phyloP scores from a whole-genome alignment of 2,329 filamentous ascomycete genomes.

The Zarea fungicola region DNA sequence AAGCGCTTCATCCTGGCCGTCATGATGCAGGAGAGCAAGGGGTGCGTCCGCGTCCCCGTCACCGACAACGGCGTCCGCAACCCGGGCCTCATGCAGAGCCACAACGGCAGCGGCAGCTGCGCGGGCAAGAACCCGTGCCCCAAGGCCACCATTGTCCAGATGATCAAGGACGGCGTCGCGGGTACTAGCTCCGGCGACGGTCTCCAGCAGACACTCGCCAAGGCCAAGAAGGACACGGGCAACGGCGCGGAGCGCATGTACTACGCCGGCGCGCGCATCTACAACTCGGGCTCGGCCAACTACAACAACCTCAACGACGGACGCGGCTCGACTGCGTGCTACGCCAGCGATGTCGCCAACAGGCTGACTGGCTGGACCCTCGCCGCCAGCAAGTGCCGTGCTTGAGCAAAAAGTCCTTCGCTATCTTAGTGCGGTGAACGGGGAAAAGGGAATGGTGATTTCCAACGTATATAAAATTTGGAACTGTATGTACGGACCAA shows the following conservation, averaged over 20 bases:
- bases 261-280: not conserved
- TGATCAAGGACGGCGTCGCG: not conserved
- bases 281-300: slow-evolving; percentile 2
- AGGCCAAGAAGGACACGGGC: not conserved
- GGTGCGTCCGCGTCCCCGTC: slow-evolving; percentile 5
- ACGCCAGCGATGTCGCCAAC: not conserved
- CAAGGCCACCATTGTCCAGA: not conserved
- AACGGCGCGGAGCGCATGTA: not conserved
- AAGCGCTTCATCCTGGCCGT: slow-evolving; percentile 21
- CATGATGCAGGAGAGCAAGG: slow-evolving; percentile 25
- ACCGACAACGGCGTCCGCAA: slow-evolving; percentile 1
- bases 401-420: not conserved
- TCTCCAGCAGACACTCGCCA: not conserved
- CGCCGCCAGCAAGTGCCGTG: not conserved
- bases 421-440: not conserved
- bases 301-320: not conserved
- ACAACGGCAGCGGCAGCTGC: not conserved
- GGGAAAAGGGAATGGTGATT: too few species aligned
- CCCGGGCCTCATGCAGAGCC: slow-evolving; percentile 6
- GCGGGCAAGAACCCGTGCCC: not conserved
- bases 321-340: not conserved
- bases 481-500: too few species aligned
- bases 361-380: slow-evolving; percentile 1
- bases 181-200: not conserved
- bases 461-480: too few species aligned